Evolutionary conservation across 1,284 basidiomycete species (phyloP), one percentile per base, ranked within the genome.

Genomic region (Austropuccinia psidii): DNA sequence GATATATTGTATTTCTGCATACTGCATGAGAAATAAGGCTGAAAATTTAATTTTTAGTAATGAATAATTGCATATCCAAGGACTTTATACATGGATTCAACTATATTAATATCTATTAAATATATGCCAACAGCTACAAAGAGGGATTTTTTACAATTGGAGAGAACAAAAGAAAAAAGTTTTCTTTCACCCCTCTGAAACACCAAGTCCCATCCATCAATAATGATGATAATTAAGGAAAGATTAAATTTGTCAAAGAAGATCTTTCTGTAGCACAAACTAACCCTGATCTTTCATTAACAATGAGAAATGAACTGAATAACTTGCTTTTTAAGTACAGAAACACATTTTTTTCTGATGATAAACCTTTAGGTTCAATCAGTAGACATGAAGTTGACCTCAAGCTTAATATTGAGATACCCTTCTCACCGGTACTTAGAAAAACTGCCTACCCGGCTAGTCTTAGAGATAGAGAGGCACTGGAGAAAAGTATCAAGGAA

Each of bases 381-480:
- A 47, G 17, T 27, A 31, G 45, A 7, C 62, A 65, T 50, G 6
- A 47, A 15, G 5, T 65, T 49, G 50, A 65, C 7, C n/a, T 65
- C 9, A 47, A 7, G 33, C 33, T 50, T 4, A 65, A 15, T 35
- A 49, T 65, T 5, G 62, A 65, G 2, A 65, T 31, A 29, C 62
- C 62, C 15, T 65, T 49, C 33, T 45, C 62, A 15, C 62, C 62
- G 33, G 47, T 43, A 21, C n/a, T 65, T 2, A 65, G 47, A 49
- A 65, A 65, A 49, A 19, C n/a, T 33, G 15, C 43, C 21, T 65
- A 49, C 62, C 62, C 62, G 31, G 41, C 62, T 49, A 65, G 62
- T 35, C 62, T 45, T 5, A 27, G 62, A 17, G 50, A 29, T 24
- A 47, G 29, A 8, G 45, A 3, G 8, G 45, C 43, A 29, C 15